These are phyloP conservation scores for Pythium apleroticum DNA, from an alignment of 352 stramenopile species.

Conservation along the genomic window DNA sequence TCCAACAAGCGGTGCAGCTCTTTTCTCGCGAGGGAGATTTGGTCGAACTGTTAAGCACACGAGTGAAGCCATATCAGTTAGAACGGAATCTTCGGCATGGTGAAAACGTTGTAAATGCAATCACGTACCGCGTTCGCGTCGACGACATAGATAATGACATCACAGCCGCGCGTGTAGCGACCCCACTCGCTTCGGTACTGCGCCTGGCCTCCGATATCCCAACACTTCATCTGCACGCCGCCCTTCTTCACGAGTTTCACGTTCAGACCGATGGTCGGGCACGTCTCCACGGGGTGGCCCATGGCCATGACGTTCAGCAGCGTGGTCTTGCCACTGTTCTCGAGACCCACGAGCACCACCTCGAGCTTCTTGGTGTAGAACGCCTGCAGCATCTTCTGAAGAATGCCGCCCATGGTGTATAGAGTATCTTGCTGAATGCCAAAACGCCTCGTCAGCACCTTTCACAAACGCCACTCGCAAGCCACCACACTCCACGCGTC, in stretches of 20 bases:
- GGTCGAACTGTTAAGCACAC: slow-evolving; percentile 68
- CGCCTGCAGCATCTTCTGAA: slow-evolving; percentile 93
- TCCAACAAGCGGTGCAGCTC: slow-evolving; percentile 93
- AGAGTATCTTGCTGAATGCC: not conserved
- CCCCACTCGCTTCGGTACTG: slow-evolving; percentile 95
- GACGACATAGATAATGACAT: slow-evolving; percentile 99
- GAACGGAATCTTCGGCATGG: slow-evolving; percentile 3
- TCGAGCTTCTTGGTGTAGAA: slow-evolving; percentile 98
- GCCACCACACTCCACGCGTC: not conserved
- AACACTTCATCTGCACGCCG: slow-evolving; percentile 98
- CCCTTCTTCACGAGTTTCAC: slow-evolving; percentile 97
- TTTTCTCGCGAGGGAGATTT: slow-evolving; percentile 94
- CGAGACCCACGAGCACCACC: slow-evolving; percentile 96
- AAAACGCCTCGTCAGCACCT: slow-evolving; percentile 7
- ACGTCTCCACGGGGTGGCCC: slow-evolving; percentile 94
- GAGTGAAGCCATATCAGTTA: slow-evolving; percentile 15
- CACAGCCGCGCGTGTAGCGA: slow-evolving; percentile 95
- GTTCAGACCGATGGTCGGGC: slow-evolving; percentile 97
- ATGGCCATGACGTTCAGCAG: slow-evolving; percentile 96
- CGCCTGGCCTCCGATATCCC: slow-evolving; percentile 97
- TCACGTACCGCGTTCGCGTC: slow-evolving; percentile 92
- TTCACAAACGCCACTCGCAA: not conserved
- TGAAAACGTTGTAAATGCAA: not conserved
- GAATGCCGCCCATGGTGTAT: slow-evolving; percentile 88
- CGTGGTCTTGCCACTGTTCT: slow-evolving; percentile 97